These are phyloP conservation scores for Colletotrichum aenigma DNA, from an alignment of 2,329 filamentous ascomycete genomes.

Conservation along the genomic window DNA sequence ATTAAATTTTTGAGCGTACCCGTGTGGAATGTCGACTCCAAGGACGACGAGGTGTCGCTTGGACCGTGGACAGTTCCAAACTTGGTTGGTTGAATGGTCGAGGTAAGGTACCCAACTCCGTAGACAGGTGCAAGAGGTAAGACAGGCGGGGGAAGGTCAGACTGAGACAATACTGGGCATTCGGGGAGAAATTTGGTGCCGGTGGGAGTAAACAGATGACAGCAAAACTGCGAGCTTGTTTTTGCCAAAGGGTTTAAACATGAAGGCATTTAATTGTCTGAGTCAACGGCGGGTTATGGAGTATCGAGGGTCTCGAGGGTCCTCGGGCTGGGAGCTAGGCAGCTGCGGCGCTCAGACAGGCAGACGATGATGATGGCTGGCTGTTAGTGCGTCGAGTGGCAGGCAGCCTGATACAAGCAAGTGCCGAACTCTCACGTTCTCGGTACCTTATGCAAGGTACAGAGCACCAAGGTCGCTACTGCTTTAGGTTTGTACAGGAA, in stretches of 20 bases:
- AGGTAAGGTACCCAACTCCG: not conserved
- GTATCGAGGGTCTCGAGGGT: not conserved
- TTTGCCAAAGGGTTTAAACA: not conserved
- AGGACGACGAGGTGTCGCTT: not conserved
- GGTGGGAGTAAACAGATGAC: not conserved
- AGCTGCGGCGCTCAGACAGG: constrained; percentile 10
- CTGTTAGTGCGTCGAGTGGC: not conserved
- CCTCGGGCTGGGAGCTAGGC: constrained; percentile 1
- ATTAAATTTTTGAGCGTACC: not conserved
- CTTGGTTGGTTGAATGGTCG: not conserved
- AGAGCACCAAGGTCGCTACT: not conserved
- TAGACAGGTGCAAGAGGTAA: not conserved
- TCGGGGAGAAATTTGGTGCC: not conserved
- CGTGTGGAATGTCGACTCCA: not conserved
- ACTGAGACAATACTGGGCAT: not conserved
- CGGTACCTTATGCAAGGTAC: not conserved
- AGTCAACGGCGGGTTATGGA: not conserved
- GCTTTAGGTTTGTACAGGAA: not conserved
- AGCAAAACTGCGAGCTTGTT: not conserved
- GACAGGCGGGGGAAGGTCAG: not conserved
- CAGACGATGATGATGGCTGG: not conserved
- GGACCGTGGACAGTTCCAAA: not conserved
- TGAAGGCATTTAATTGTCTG: not conserved
- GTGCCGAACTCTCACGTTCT: not conserved
- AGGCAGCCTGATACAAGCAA: not conserved